A percentile compares a stretch with the other conserved stretches of the same genome.
phyloP scores from a whole-genome alignment of 352 stramenopile genomes.

The Pythium sukuiense region DNA sequence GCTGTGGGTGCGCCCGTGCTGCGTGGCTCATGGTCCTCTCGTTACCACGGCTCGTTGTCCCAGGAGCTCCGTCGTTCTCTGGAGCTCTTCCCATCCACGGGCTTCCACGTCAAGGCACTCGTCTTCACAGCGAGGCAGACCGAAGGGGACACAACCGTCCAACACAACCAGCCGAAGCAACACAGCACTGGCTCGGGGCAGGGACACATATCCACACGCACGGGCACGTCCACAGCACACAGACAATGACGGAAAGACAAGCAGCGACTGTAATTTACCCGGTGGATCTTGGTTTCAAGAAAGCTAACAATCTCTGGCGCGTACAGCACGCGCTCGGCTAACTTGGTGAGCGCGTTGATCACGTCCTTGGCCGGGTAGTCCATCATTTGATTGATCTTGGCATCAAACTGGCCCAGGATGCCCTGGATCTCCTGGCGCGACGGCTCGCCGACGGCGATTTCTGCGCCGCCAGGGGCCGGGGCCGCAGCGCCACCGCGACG shows the following conservation, averaged over 20 bases:
- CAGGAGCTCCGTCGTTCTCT: background rate
- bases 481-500: conserved; percentile 1
- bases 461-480: background rate
- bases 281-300: conserved; percentile 88
- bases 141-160: background rate
- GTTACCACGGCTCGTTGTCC: background rate
- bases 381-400: conserved; percentile 85
- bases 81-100: background rate
- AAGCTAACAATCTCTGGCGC: conserved; percentile 85
- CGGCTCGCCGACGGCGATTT: conserved; percentile 7
- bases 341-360: conserved; percentile 88
- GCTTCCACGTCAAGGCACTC: too few relatives aligned
- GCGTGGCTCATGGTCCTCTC: background rate
- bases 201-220: conserved; percentile 9
- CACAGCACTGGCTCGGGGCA: background rate
- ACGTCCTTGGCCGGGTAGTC: conserved; percentile 88
- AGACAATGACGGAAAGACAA: conserved; percentile 9
- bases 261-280: conserved; percentile 46
- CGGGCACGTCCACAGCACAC: background rate
- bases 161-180: background rate
- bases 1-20: background rate
- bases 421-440: conserved; percentile 48
- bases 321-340: conserved; percentile 73
- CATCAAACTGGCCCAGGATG: conserved; percentile 76
- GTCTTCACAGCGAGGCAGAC: background rate